These are phyloP conservation scores for Epithemia pelagica DNA, from an alignment of 108 stramenopile genomes.

Conservation along the genomic window DNA sequence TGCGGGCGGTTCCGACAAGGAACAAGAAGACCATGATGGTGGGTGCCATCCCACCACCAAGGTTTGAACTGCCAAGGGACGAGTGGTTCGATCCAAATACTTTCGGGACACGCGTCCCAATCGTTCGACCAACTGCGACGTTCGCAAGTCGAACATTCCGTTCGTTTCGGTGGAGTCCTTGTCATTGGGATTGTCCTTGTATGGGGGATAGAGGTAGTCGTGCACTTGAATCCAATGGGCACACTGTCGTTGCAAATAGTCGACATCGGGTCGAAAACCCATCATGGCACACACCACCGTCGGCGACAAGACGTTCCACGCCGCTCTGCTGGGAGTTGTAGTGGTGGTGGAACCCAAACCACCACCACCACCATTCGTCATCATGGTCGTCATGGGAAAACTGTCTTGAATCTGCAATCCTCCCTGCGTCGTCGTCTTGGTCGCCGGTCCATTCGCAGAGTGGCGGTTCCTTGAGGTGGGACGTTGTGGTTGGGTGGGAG, in stretches of 20 bases:
- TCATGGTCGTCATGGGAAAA: background rate
- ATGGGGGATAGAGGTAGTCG: background rate
- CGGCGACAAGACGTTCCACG: background rate
- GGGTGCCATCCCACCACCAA: background rate
- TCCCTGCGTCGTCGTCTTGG: background rate
- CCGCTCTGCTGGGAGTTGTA: background rate
- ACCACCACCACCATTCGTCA: background rate
- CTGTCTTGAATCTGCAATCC: background rate
- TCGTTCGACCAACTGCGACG: background rate
- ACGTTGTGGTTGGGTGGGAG: background rate
- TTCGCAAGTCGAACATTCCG: no score
- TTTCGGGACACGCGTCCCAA: background rate
- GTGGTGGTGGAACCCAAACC: background rate
- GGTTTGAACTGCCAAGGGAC: background rate
- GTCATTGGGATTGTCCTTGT: background rate
- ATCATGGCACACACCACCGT: background rate
- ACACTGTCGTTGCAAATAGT: background rate
- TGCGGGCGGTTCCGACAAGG: background rate
- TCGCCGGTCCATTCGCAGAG: background rate
- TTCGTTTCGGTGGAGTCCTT: background rate
- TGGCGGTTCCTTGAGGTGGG: no score
- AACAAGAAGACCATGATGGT: background rate
- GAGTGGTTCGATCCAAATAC: background rate
- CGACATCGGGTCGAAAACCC: background rate
- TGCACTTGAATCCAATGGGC: background rate